phyloP scores from a whole-genome alignment of 2,329 filamentous ascomycete genomes.

The Trichoderma sp. region DNA sequence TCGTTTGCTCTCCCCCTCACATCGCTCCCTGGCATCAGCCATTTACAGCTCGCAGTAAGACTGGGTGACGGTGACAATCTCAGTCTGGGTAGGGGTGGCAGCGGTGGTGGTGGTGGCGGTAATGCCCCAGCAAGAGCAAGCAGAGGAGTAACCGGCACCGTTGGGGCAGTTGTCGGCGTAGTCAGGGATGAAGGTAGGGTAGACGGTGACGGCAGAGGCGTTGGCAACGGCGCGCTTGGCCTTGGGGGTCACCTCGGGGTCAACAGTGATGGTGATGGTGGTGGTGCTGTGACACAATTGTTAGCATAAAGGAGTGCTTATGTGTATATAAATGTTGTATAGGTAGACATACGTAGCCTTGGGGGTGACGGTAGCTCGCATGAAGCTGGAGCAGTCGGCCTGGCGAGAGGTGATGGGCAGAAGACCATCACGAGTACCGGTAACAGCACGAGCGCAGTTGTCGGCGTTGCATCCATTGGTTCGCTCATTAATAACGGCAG shows the following conservation, averaged over 20 bases:
- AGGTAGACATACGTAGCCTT: conserved; percentile 36
- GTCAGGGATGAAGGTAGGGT: conserved; percentile 37
- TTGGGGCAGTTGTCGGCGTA: conserved; percentile 42
- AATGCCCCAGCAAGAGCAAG: conserved; percentile 47
- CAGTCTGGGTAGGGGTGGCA: conserved; percentile 39
- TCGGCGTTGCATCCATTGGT: conserved; percentile 37
- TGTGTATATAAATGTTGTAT: background rate
- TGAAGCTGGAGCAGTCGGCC: conserved; percentile 43
- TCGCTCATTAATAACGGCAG: conserved; percentile 36
- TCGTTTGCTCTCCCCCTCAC: background rate
- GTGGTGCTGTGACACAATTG: conserved; percentile 28
- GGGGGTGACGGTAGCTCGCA: conserved; percentile 41
- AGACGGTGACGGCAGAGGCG: conserved; percentile 34
- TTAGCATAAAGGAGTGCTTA: background rate
- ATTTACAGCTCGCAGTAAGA: conserved; percentile 40
- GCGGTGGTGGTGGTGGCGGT: conserved; percentile 40
- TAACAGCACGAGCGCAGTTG: conserved; percentile 49
- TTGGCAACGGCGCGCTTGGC: conserved; percentile 31
- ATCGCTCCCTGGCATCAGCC: background rate
- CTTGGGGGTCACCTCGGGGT: conserved; percentile 29
- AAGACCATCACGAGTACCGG: conserved; percentile 41
- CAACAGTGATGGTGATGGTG: conserved; percentile 41
- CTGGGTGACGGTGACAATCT: conserved; percentile 42
- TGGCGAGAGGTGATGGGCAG: conserved; percentile 35
- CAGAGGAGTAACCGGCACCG: conserved; percentile 39